Percentiles rank a stretch among this genome's conserved stretches.
Evolutionary conservation across 148 eudicot species (phyloP).

Genomic region (Chenopodium formosanum): DNA sequence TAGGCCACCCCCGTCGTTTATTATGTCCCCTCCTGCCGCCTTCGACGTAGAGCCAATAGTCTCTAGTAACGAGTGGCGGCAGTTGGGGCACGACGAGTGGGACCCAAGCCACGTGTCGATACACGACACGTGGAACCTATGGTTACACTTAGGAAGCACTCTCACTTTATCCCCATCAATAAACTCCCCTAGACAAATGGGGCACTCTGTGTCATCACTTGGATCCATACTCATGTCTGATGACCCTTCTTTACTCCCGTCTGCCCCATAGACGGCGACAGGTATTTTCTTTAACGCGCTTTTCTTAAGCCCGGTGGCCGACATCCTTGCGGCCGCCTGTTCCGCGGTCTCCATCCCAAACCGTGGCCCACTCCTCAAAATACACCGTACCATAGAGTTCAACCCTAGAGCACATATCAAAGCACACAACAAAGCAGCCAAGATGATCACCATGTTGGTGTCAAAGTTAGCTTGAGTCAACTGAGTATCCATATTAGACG

Average conservation of each 20-base stretch:
- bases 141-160: constrained; percentile 59
- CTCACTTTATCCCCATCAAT: constrained; percentile 57
- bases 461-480: constrained; percentile 36
- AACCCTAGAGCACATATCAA: constrained; percentile 49
- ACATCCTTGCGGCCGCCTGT: constrained; percentile 17
- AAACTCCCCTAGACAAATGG: constrained; percentile 63
- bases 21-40: background rate
- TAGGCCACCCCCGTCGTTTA: background rate
- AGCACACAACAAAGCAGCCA: constrained; percentile 52
- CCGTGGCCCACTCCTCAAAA: constrained; percentile 31
- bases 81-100: constrained; percentile 60
- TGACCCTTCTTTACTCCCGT: background rate
- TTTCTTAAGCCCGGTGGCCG: constrained; percentile 44
- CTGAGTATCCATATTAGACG: constrained; percentile 8
- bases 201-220: constrained; percentile 39
- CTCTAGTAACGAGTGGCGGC: constrained; percentile 45
- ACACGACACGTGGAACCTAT: constrained; percentile 58
- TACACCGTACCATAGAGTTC: constrained; percentile 46
- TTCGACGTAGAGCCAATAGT: background rate
- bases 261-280: constrained; percentile 36
- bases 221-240: background rate
- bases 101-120: constrained; percentile 58
- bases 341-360: constrained; percentile 23
- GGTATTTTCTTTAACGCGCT: constrained; percentile 38
- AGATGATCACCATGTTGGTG: constrained; percentile 49